Conservation (phyloP, 2,329 filamentous ascomycete genomes). For the Claviceps sp. region DNA sequence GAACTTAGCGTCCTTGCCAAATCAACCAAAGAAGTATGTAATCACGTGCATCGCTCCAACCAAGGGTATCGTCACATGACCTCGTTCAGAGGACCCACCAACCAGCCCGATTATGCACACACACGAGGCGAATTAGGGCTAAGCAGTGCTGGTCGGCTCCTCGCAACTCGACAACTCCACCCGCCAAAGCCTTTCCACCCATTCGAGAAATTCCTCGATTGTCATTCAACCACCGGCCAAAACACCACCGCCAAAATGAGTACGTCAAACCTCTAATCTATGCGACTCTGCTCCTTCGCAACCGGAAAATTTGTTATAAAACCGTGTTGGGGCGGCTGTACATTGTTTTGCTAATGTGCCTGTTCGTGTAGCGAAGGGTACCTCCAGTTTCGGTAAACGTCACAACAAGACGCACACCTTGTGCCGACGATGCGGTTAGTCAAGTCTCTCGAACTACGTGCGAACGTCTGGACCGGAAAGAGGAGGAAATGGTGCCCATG, state of each 20-base stretch:
- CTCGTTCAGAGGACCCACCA: slow-evolving; percentile 8
- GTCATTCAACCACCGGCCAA: slow-evolving; percentile 26
- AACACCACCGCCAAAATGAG: slow-evolving; percentile 42
- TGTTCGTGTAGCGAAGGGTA: slow-evolving; percentile 38
- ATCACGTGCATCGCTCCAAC: background rate
- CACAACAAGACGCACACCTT: slow-evolving; percentile 98
- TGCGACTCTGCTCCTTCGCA: background rate
- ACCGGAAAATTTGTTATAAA: background rate
- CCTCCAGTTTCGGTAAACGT: slow-evolving; percentile 48
- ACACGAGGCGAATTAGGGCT: slow-evolving; percentile 23
- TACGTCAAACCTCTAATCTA: slow-evolving; percentile 23
- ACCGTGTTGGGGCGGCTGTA: background rate
- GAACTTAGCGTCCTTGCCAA: too few relatives aligned
- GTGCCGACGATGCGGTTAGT: slow-evolving; percentile 96
- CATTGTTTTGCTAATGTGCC: slow-evolving; percentile 12
- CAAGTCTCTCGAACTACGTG: slow-evolving; percentile 3
- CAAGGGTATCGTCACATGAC: slow-evolving; percentile 21
- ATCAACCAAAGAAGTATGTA: background rate
- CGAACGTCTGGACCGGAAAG: slow-evolving; percentile 6
- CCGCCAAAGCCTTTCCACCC: slow-evolving; percentile 18
- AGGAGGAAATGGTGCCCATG: slow-evolving; percentile 1
- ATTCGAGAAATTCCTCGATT: slow-evolving; percentile 22
- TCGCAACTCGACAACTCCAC: slow-evolving; percentile 21
- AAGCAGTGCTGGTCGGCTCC: slow-evolving; percentile 7
- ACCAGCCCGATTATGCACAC: slow-evolving; percentile 10